Evolutionary conservation across 176 grass and related monocot species (phyloP).

Genomic region (Microstegium vimineum): DNA sequence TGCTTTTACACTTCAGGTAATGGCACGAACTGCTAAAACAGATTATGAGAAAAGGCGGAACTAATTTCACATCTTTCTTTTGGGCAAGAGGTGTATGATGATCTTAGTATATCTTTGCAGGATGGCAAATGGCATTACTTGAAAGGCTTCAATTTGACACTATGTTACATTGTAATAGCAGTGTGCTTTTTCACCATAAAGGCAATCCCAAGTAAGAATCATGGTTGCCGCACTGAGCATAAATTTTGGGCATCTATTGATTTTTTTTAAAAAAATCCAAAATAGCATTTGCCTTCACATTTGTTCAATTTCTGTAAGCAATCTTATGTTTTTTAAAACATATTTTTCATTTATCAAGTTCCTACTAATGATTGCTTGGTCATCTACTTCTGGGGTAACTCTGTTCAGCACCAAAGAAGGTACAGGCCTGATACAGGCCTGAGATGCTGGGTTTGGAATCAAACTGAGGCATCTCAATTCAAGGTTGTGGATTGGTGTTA

Average conservation of each 20-base stretch:
- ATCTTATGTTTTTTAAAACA: not conserved
- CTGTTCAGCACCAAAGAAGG: constrained; percentile 14
- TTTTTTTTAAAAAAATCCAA: too few relatives aligned
- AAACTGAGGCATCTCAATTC: not conserved
- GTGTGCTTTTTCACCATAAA: constrained; percentile 44
- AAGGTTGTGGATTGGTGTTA: not conserved
- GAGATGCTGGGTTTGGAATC: not conserved
- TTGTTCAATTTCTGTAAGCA: not conserved
- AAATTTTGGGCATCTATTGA: not conserved
- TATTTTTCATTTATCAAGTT: not conserved
- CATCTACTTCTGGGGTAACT: not conserved
- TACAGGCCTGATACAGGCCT: too few relatives aligned
- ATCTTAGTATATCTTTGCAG: constrained; percentile 22
- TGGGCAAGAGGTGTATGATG: not conserved
- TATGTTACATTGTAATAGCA: constrained; percentile 55
- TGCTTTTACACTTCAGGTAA: constrained; percentile 61
- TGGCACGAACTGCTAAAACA: not conserved
- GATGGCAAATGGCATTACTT: constrained; percentile 68
- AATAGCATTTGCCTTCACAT: not conserved
- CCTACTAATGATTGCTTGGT: not conserved
- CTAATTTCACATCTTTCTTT: not conserved
- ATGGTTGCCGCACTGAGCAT: not conserved
- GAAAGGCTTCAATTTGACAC: constrained; percentile 54
- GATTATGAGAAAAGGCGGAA: not conserved
- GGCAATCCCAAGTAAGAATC: constrained; percentile 32